Conservation (phyloP, 345 rosid species). For the Eucalyptus pauciflora region DNA sequence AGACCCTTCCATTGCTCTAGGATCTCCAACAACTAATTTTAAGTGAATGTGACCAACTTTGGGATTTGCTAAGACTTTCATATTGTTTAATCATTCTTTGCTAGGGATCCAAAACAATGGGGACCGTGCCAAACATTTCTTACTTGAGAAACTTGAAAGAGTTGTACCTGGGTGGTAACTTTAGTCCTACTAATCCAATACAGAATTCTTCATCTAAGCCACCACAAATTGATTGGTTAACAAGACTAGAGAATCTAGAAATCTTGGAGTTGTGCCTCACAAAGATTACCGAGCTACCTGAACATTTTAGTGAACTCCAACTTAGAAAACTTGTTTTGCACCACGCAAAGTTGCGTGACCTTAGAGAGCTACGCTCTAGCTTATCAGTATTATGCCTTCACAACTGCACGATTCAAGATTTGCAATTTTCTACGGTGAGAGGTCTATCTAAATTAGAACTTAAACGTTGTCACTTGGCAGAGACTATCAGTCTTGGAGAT, state of each 20-base stretch:
- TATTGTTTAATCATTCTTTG: neutral
- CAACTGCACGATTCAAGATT: accelerated
- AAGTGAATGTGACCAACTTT: neutral
- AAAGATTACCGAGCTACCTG: neutral
- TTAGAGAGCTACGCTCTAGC: neutral
- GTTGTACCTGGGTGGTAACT: neutral
- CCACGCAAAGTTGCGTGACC: neutral
- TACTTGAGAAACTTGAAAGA: neutral
- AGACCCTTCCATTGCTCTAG: neutral
- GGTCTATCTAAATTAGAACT: neutral
- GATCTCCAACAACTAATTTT: neutral
- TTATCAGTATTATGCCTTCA: neutral
- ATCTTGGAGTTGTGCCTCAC: neutral
- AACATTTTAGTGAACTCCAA: neutral
- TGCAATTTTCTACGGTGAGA: neutral
- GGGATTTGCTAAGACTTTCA: neutral
- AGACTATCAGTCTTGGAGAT: neutral
- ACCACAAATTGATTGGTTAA: neutral
- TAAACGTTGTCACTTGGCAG: neutral
- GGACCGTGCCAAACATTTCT: neutral
- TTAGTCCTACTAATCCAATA: neutral
- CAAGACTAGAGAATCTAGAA: neutral
- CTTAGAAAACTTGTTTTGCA: neutral
- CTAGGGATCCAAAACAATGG: neutral
- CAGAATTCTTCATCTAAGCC: neutral